phyloP scores from a whole-genome alignment of 2,329 filamentous ascomycete species.

The Sclerotinia borealis region DNA sequence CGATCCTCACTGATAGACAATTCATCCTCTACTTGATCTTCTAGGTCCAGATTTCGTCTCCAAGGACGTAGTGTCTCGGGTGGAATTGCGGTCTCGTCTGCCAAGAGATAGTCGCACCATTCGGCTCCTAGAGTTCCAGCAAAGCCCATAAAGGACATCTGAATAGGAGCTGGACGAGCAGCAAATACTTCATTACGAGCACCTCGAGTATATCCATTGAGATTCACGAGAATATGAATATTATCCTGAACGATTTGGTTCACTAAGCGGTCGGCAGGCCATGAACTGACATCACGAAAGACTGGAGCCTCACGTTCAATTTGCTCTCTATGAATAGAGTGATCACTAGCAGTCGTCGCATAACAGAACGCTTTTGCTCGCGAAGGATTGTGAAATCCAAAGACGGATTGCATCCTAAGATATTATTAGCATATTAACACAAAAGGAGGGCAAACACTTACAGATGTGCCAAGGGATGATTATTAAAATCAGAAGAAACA shows the following conservation, averaged over 20 bases:
- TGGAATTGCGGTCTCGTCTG: conserved; percentile 83
- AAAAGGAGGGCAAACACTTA: conserved; percentile 34
- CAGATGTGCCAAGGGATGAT: conserved; percentile 91
- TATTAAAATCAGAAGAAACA: conserved; percentile 97
- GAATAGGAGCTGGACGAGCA: conserved; percentile 85
- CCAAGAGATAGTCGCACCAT: conserved; percentile 96
- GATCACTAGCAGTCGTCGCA: conserved; percentile 87
- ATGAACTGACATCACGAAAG: conserved; percentile 81
- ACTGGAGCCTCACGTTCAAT: conserved; percentile 90
- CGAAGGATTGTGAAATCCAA: conserved; percentile 73
- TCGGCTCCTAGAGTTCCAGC: conserved; percentile 92
- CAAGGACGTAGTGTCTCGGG: conserved; percentile 72
- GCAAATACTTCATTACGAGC: conserved; percentile 98
- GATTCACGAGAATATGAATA: conserved; percentile 90
- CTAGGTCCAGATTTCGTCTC: conserved; percentile 66
- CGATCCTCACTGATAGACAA: conserved; percentile 56
- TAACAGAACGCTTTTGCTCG: conserved; percentile 88
- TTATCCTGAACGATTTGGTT: conserved; percentile 80
- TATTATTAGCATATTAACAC: background rate
- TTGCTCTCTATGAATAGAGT: conserved; percentile 80
- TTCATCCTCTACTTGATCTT: conserved; percentile 63
- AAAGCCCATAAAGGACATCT: conserved; percentile 99
- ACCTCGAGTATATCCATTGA: conserved; percentile 96
- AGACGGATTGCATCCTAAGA: conserved; percentile 87
- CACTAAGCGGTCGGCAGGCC: conserved; percentile 78